phyloP scores from a whole-genome alignment of 345 rosid species.

The Eucalyptus tenuipes region DNA sequence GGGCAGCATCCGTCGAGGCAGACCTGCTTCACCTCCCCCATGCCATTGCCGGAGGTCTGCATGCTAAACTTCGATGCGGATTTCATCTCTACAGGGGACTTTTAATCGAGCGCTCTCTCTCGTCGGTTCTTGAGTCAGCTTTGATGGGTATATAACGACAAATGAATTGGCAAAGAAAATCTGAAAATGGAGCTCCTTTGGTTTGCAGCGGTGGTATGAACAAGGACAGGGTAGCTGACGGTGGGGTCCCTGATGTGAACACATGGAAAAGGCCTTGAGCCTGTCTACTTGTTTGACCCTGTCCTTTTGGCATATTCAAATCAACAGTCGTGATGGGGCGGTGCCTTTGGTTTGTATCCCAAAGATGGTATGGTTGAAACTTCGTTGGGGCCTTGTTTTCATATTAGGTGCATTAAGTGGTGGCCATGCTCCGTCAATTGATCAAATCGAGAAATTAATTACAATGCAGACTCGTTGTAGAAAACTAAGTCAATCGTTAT shows the following conservation, averaged over 20 bases:
- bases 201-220: neutral
- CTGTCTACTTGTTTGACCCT: neutral
- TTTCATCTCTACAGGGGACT: neutral
- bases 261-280: constrained; percentile 18
- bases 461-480: neutral
- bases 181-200: neutral
- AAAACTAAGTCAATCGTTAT: neutral
- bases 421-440: neutral
- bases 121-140: neutral
- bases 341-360: neutral
- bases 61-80: constrained; percentile 10
- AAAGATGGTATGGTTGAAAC: neutral
- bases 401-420: neutral
- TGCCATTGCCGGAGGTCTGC: constrained; percentile 3
- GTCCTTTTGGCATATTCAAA: neutral
- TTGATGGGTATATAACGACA: neutral
- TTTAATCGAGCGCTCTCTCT: neutral
- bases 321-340: too few species aligned
- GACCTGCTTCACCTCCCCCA: constrained; percentile 23
- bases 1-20: constrained; percentile 65
- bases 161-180: neutral
- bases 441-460: neutral
- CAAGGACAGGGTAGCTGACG: neutral
- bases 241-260: neutral
- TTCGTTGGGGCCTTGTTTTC: neutral